Base-by-base conservation (phyloP, 768 basidiomycete genomes). In the Hysterangium stoloniferum region DNA sequence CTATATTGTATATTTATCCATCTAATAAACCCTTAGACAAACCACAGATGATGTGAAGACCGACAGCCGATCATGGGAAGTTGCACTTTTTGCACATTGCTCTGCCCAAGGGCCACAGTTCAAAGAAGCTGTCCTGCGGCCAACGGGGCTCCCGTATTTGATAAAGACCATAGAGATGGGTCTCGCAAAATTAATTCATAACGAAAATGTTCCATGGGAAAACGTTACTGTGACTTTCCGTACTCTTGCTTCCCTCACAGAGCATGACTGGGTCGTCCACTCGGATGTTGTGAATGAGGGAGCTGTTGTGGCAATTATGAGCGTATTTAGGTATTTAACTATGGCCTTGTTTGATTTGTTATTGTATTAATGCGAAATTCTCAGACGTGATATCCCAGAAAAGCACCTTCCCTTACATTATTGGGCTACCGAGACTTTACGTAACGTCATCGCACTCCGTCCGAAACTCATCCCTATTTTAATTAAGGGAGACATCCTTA, bases 31-130 rank as follows among this genome's bases (percentile, higher is more conserved):
- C 27, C 22, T 5, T 36, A 7, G 20, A 20, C 6, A 4, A n/a
- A n/a, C 24, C 5, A 25, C 6, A 42, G n/a, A 8, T 1, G 7
- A 6, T 19, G 22, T 22, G 19, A 24, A 15, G 7, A 6, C 6
- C 15, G 41, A 42, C 24, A 15, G 24, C 41, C 47, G 47, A 17
- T 36, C 47, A 4, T 48, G 47, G 47, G 47, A 48, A 38, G 47
- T 48, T 8, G 47, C 47, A 9, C 33, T 48, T n/a, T 48, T 48
- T 36, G 47, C 47, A 12, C 47, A 36, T 11, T 48, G 47, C 34
- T 33, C 34, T 11, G 15, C 41, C 15, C 22, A 17, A 35, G 35
- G 27, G 28, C 20, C 47, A n/a, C 28, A 9, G 20, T 36, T 48
- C 22, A 35, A 15, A 48, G 8, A 25, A 12, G 24, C 27, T 15